Conservation (phyloP, 495 filamentous ascomycete species). For the Acidomyces sp. region DNA sequence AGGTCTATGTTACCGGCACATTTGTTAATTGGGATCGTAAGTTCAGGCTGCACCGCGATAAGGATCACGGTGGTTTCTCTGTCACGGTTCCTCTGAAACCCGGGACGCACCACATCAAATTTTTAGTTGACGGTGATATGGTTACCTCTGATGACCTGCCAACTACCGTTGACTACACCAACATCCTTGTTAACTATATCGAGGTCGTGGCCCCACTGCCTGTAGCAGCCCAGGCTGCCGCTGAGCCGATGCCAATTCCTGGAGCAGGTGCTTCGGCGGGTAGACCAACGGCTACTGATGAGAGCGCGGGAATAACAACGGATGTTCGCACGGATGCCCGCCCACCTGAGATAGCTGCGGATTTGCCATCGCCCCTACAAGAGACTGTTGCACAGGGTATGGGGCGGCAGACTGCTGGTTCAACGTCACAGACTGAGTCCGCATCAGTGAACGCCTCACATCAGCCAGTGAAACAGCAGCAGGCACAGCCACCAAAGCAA, state of each 20-base stretch:
- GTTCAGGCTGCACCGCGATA: slow-evolving; percentile 58
- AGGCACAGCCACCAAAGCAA: slow-evolving; percentile 1
- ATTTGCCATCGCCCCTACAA: background rate
- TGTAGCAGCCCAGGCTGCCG: slow-evolving; percentile 1
- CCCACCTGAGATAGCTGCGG: slow-evolving; percentile 11
- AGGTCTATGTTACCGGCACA: slow-evolving; percentile 91
- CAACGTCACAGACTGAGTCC: slow-evolving; percentile 5
- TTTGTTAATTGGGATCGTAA: slow-evolving; percentile 94
- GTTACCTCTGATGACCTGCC: slow-evolving; percentile 70
- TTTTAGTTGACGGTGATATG: slow-evolving; percentile 91
- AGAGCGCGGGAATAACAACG: background rate
- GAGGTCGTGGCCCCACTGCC: slow-evolving; percentile 43
- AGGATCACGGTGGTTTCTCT: slow-evolving; percentile 36
- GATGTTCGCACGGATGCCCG: slow-evolving; percentile 3
- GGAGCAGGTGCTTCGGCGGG: slow-evolving; percentile 4
- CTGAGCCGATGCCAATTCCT: slow-evolving; percentile 13
- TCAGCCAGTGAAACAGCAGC: slow-evolving; percentile 3
- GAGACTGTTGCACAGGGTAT: slow-evolving; percentile 1
- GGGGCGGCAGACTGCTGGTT: background rate
- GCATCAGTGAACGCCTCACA: too few species aligned
- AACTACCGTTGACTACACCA: slow-evolving; percentile 91
- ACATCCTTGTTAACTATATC: slow-evolving; percentile 93
- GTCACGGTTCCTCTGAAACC: slow-evolving; percentile 69
- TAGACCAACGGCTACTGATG: background rate
- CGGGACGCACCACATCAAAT: slow-evolving; percentile 92